phyloP scores from a whole-genome alignment of 306 rosid genomes.

The Medicago ruthenica region DNA sequence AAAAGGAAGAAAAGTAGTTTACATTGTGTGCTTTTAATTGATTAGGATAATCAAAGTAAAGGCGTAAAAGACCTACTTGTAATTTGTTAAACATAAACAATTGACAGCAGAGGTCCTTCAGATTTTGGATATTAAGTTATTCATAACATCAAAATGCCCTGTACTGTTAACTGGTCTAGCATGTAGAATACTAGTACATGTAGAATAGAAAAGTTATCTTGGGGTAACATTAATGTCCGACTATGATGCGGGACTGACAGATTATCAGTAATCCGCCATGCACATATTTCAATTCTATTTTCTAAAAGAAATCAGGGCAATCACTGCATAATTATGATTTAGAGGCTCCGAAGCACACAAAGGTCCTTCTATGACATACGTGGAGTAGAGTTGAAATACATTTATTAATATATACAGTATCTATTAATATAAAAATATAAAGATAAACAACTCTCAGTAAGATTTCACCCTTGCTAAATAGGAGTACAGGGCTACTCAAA shows the following conservation, averaged over 20 bases:
- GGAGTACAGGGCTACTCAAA: constrained; percentile 38
- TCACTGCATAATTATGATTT: constrained; percentile 29
- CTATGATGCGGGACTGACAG: neutral
- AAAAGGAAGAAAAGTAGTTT: neutral
- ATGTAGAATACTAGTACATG: neutral
- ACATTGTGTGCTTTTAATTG: neutral
- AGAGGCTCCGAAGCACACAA: constrained; percentile 7
- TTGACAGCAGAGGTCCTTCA: neutral
- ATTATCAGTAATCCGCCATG: constrained; percentile 14
- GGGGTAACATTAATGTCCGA: neutral
- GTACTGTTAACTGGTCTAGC: neutral
- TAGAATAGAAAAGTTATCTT: neutral
- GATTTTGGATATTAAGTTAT: too few species aligned
- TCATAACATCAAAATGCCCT: neutral
- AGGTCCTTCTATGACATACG: neutral
- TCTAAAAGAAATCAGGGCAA: neutral
- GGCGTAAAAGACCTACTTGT: neutral
- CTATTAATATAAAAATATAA: constrained; percentile 24
- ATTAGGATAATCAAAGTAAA: neutral
- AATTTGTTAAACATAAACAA: neutral
- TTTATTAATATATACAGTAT: constrained; percentile 4
- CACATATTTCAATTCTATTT: neutral
- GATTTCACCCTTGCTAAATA: constrained; percentile 33
- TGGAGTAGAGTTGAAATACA: constrained; percentile 19
- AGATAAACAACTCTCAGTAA: constrained; percentile 24